Conservation (phyloP, 768 basidiomycete genomes). For the Lactarius indigo region DNA sequence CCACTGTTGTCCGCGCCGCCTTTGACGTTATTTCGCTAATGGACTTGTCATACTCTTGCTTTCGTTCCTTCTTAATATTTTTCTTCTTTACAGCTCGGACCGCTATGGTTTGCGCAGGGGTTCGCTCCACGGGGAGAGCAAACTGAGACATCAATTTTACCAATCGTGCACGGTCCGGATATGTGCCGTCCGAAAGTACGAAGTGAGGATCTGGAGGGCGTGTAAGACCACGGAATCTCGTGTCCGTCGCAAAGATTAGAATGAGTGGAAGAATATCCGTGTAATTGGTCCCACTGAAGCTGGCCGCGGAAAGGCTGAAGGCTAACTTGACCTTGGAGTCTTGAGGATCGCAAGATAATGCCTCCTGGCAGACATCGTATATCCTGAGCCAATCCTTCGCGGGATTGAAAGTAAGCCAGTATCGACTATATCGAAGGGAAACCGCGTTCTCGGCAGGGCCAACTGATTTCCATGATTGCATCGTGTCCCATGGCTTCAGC, state of each 20-base stretch:
- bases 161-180: background rate
- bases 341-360: background rate
- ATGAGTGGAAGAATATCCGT: background rate
- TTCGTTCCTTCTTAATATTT: background rate
- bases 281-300: background rate
- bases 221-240: background rate
- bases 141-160: background rate
- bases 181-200: background rate
- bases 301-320: constrained; percentile 3
- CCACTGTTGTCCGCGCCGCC: background rate
- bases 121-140: background rate
- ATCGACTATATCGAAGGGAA: constrained; percentile 7
- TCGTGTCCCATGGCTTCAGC: background rate
- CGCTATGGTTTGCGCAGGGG: background rate
- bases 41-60: background rate
- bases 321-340: background rate
- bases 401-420: constrained; percentile 11
- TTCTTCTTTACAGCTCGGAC: background rate
- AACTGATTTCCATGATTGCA: constrained; percentile 3
- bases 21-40: background rate
- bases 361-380: background rate
- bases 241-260: background rate
- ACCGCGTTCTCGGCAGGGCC: constrained; percentile 1
- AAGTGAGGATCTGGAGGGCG: background rate
- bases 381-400: background rate